These are phyloP conservation scores for Geosmithia putterillii DNA, from an alignment of 2,329 filamentous ascomycete species.

Conservation along the genomic window DNA sequence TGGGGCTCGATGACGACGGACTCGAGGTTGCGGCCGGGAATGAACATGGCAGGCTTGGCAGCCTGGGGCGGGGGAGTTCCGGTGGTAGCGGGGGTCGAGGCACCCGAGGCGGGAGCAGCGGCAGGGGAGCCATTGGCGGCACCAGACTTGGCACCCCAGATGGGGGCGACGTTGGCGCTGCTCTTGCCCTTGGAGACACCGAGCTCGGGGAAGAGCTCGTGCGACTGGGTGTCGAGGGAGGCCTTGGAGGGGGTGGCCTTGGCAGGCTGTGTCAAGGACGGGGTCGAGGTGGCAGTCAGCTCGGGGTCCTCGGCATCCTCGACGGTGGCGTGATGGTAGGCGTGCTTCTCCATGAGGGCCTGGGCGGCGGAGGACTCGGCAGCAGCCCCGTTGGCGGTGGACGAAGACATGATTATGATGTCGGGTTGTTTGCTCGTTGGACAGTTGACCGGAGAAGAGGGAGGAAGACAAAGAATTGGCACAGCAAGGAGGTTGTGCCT, in stretches of 20 bases:
- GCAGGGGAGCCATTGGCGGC: conserved; percentile 42
- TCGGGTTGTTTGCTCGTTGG: not conserved
- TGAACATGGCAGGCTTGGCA: conserved; percentile 47
- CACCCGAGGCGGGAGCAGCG: conserved; percentile 43
- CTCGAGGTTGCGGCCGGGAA: conserved; percentile 76
- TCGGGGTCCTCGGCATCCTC: conserved; percentile 79
- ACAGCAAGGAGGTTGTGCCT: too few species aligned
- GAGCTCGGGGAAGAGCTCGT: conserved; percentile 89
- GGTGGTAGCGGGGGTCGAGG: conserved; percentile 52
- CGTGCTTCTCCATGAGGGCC: conserved; percentile 53
- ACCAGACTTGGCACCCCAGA: conserved; percentile 65
- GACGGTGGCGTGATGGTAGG: conserved; percentile 51
- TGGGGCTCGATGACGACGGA: conserved; percentile 60
- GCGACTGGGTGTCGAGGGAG: conserved; percentile 67
- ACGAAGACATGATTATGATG: conserved; percentile 24
- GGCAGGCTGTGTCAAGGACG: not conserved
- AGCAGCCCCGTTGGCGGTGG: conserved; percentile 12
- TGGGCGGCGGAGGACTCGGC: conserved; percentile 42
- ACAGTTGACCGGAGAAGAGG: not conserved
- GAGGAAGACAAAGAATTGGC: too few species aligned
- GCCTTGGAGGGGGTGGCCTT: conserved; percentile 1
- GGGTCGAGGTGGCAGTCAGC: conserved; percentile 26
- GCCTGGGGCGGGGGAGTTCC: conserved; percentile 27
- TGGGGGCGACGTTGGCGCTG: conserved; percentile 51
- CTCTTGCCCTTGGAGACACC: conserved; percentile 58